phyloP scores from a whole-genome alignment of 1,284 basidiomycete species.

The Melampsora americana region DNA sequence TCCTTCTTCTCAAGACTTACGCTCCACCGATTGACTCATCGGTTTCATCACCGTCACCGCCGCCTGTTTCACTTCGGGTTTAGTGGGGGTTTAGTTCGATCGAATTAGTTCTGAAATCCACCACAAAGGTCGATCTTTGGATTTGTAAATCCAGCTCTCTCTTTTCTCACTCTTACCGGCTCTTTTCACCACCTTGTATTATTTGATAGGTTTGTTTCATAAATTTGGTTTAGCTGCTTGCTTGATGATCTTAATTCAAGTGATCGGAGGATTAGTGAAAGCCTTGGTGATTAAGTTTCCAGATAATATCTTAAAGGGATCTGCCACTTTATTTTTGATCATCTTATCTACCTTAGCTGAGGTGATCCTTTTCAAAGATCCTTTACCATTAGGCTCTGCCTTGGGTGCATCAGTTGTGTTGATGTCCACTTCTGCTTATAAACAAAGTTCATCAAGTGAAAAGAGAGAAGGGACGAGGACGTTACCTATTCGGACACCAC shows the following conservation, averaged over 20 bases:
- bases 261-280: constrained; percentile 82
- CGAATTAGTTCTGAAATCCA: constrained; percentile 70
- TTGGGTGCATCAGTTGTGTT: constrained; percentile 78
- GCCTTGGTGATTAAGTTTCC: constrained; percentile 63
- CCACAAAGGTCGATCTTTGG: constrained; percentile 68
- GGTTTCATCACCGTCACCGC: constrained; percentile 80
- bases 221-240: constrained; percentile 87
- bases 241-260: constrained; percentile 82
- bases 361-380: constrained; percentile 80
- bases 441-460: constrained; percentile 58
- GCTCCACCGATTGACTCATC: constrained; percentile 61
- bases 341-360: constrained; percentile 87
- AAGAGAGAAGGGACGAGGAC: too few relatives aligned
- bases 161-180: constrained; percentile 90
- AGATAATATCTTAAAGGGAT: constrained; percentile 61
- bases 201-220: constrained; percentile 60
- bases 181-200: constrained; percentile 70
- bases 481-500: too few relatives aligned
- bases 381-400: constrained; percentile 77
- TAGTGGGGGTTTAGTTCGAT: constrained; percentile 99
- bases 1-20: constrained; percentile 30
- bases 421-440: constrained; percentile 83
- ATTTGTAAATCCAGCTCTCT: constrained; percentile 94
- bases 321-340: constrained; percentile 87
- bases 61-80: constrained; percentile 90